Conservation (phyloP, 768 basidiomycete genomes). For the Crepidotus variabilis region DNA sequence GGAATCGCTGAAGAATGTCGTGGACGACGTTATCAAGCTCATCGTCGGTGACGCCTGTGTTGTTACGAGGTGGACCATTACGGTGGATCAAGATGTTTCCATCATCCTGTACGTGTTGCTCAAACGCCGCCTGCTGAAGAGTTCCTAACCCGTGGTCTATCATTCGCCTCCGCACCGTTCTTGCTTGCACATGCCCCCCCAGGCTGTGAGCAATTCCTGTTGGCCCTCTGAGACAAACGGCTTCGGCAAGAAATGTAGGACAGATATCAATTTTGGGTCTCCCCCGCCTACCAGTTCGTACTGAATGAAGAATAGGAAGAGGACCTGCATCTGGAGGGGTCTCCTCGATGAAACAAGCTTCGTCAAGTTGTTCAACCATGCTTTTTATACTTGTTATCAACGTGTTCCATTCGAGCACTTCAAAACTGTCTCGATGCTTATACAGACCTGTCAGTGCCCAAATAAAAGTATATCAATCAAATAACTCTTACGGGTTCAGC, state of each 20-base stretch:
- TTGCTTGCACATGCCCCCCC: not conserved
- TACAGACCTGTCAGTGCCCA: not conserved
- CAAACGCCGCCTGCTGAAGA: not conserved
- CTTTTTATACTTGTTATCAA: not conserved
- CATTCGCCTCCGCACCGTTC: not conserved
- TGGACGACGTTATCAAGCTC: slow-evolving; percentile 18
- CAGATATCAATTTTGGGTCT: not conserved
- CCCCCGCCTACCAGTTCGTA: not conserved
- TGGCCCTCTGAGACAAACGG: not conserved
- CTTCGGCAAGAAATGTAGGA: not conserved
- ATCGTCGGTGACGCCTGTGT: slow-evolving; percentile 10
- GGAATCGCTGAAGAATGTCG: slow-evolving; percentile 19
- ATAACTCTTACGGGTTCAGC: not conserved
- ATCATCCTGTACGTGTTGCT: not conserved
- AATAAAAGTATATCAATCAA: not conserved
- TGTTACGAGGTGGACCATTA: slow-evolving; percentile 4
- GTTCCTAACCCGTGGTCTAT: not conserved
- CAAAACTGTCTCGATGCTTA: not conserved
- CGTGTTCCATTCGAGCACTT: not conserved
- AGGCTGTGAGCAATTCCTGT: not conserved
- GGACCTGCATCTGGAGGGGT: not conserved
- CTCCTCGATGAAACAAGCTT: not conserved
- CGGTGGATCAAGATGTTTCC: not conserved
- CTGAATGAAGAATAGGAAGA: not conserved
- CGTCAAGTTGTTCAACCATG: not conserved